Percentiles rank a stretch among this genome's conserved stretches.
These are phyloP conservation scores for Nannochloris sp. DNA, from an alignment of 139 green algal species.

Conservation along the genomic window DNA sequence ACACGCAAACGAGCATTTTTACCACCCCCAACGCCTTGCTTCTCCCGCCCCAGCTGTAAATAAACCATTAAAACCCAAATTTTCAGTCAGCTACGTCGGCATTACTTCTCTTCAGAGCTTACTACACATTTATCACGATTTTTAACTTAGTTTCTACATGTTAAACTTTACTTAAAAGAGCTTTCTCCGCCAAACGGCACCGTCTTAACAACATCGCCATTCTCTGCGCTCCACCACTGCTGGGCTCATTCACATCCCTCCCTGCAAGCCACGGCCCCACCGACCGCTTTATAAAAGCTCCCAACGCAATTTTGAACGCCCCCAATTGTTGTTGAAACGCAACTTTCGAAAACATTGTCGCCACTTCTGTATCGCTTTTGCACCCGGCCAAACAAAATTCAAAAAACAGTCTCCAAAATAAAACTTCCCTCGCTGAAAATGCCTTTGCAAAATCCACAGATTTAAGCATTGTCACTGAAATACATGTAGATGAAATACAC, in stretches of 20 bases:
- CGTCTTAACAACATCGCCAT: conserved; percentile 30
- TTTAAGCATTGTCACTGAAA: conserved; percentile 33
- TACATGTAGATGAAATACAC: conserved; percentile 7
- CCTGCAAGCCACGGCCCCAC: conserved; percentile 55
- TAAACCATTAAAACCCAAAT: too few species aligned
- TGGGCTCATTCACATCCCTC: conserved; percentile 2
- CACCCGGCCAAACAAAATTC: conserved; percentile 40
- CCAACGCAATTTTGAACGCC: conserved; percentile 5
- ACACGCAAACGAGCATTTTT: too few species aligned
- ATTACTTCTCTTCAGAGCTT: too few species aligned
- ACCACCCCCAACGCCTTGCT: too few species aligned
- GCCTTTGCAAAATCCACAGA: conserved; percentile 4
- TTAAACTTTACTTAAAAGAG: too few species aligned
- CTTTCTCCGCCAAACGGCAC: conserved; percentile 21
- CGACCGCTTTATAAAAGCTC: conserved; percentile 33
- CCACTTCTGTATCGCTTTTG: not conserved
- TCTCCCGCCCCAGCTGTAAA: too few species aligned
- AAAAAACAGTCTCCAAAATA: conserved; percentile 58
- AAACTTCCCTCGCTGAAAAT: conserved; percentile 16
- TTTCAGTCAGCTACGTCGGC: too few species aligned
- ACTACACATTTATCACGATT: too few species aligned
- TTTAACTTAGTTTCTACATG: too few species aligned
- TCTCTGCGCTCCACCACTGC: not conserved
- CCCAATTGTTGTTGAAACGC: not conserved
- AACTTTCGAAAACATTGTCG: conserved; percentile 29